Percentiles rank a stretch among this genome's conserved stretches.
Conservation (phyloP, 2,329 filamentous ascomycete species). For the Curvularia eragrostidis region DNA sequence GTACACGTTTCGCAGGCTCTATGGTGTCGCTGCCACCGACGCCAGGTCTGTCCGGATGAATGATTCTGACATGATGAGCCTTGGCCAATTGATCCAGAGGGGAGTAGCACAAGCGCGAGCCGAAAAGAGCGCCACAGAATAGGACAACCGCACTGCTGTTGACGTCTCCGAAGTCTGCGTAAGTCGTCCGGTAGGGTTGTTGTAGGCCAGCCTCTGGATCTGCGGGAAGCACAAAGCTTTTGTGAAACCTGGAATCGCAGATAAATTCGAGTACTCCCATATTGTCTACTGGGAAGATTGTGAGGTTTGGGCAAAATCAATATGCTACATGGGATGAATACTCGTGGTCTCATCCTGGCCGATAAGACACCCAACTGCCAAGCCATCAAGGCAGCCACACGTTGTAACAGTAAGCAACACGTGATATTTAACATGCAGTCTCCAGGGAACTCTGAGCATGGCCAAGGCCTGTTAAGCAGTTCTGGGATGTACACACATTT, state of each 20-base stretch:
- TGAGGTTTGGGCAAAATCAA: not conserved
- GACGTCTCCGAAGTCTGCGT: conserved; percentile 39
- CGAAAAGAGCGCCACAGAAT: conserved; percentile 41
- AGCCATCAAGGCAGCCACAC: conserved; percentile 4
- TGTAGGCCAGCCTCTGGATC: conserved; percentile 26
- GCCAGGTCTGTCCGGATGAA: conserved; percentile 41
- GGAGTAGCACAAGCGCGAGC: conserved; percentile 32
- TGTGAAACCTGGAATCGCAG: conserved; percentile 40
- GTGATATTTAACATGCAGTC: not conserved
- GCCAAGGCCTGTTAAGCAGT: not conserved
- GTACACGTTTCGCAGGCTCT: conserved; percentile 31
- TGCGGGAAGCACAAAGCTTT: conserved; percentile 31
- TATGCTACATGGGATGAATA: not conserved
- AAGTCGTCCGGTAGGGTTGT: conserved; percentile 35
- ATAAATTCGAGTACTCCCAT: conserved; percentile 39
- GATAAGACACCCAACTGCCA: not conserved
- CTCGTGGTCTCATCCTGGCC: not conserved
- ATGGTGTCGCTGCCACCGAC: conserved; percentile 39
- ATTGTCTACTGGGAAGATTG: not conserved
- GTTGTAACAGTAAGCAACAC: not conserved
- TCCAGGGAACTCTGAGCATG: not conserved
- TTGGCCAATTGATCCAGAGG: conserved; percentile 40
- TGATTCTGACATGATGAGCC: conserved; percentile 35
- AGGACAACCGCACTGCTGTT: conserved; percentile 39
- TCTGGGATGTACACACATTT: not conserved